A percentile compares a stretch with the other conserved stretches of the same genome.
phyloP scores from a whole-genome alignment of 345 rosid species.

The Bruguiera sexangula region DNA sequence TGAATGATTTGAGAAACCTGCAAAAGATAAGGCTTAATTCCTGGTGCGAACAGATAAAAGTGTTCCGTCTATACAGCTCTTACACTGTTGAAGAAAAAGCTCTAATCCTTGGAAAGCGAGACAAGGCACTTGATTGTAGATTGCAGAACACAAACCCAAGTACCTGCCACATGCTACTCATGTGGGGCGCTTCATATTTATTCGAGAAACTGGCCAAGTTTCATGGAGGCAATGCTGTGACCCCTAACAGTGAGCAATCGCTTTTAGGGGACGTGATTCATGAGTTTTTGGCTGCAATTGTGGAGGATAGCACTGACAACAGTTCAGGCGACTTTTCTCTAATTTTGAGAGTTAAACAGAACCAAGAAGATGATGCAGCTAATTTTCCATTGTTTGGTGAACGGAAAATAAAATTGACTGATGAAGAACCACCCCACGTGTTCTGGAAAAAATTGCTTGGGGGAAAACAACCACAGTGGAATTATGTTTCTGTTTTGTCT shows the following conservation, averaged over 20 bases:
- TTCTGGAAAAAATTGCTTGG: conserved; percentile 71
- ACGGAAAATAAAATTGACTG: conserved; percentile 37
- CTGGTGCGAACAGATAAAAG: conserved; percentile 47
- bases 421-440: conserved; percentile 51
- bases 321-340: conserved; percentile 32
- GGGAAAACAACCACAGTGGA: conserved; percentile 72
- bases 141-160: conserved; percentile 40
- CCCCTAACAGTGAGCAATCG: conserved; percentile 35
- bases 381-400: conserved; percentile 58
- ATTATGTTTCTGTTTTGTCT: conserved; percentile 44
- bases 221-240: conserved; percentile 32
- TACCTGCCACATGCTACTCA: conserved; percentile 58
- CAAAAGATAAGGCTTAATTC: conserved; percentile 72
- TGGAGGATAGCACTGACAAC: conserved; percentile 37
- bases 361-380: conserved; percentile 45
- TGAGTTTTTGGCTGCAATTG: conserved; percentile 53
- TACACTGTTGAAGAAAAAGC: conserved; percentile 77
- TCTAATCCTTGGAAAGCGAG: conserved; percentile 64
- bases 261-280: conserved; percentile 38
- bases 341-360: conserved; percentile 57
- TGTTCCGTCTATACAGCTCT: conserved; percentile 71
- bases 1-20: conserved; percentile 60
- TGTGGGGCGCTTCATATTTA: conserved; percentile 76
- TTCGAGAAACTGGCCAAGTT: conserved; percentile 62
- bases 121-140: conserved; percentile 39